phyloP scores from a whole-genome alignment of 2,329 filamentous ascomycete species.

The Neopestalotiopsis rosae region DNA sequence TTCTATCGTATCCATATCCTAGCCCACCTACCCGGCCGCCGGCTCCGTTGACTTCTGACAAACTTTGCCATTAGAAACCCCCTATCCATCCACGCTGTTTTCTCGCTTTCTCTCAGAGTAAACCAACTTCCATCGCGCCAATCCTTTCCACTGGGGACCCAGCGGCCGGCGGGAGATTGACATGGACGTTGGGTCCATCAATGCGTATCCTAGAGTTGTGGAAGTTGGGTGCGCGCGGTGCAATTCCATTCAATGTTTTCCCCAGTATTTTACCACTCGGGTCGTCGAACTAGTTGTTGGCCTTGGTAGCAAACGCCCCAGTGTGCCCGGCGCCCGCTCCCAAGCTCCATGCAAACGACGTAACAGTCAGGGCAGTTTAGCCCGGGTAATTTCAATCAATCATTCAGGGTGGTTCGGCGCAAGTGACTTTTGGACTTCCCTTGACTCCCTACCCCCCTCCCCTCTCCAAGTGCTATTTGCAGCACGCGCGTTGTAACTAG shows the following conservation, averaged over 20 bases:
- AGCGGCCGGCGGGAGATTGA: not conserved
- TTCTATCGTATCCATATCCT: not conserved
- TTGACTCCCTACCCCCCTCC: too few relatives aligned
- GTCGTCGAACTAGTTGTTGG: too few relatives aligned
- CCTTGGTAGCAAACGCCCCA: too few relatives aligned
- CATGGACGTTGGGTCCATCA: not conserved
- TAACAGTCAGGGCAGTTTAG: not conserved
- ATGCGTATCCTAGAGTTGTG: not conserved
- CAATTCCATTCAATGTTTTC: too few relatives aligned
- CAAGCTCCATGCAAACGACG: not conserved
- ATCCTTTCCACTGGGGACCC: not conserved
- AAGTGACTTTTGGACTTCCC: not conserved
- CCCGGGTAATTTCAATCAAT: slow-evolving; percentile 6
- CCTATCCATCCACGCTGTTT: not conserved
- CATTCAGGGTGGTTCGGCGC: not conserved
- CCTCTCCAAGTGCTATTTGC: not conserved
- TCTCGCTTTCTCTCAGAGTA: too few relatives aligned
- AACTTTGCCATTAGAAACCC: not conserved
- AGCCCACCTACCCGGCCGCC: not conserved
- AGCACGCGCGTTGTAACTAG: slow-evolving; percentile 16
- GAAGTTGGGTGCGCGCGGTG: not conserved
- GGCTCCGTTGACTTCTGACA: not conserved
- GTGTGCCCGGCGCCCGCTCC: not conserved
- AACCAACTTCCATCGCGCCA: not conserved
- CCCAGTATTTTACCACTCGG: too few relatives aligned